phyloP scores from a whole-genome alignment of 179 eudicot genomes.

The Patellifolia procumbens region DNA sequence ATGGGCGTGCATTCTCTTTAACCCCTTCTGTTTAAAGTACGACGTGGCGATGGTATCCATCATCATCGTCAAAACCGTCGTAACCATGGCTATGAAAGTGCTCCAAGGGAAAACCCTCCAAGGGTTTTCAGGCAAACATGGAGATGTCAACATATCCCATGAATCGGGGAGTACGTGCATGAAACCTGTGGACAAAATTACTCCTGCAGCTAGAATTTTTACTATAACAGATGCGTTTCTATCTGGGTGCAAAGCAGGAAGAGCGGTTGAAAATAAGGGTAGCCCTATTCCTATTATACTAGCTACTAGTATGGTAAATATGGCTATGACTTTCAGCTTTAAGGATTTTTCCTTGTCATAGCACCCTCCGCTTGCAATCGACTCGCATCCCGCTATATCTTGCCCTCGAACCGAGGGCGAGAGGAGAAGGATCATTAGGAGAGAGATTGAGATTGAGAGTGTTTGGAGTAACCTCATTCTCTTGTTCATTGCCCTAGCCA shows the following conservation, averaged over 20 bases:
- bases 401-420: slow-evolving; percentile 1
- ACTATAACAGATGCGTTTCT: slow-evolving; percentile 39
- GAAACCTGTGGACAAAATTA: slow-evolving; percentile 69
- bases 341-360: slow-evolving; percentile 42
- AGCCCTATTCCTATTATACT: slow-evolving; percentile 60
- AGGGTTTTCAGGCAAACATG: slow-evolving; percentile 56
- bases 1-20: slow-evolving; percentile 17
- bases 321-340: slow-evolving; percentile 48
- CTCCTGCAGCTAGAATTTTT: slow-evolving; percentile 67
- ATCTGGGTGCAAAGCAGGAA: slow-evolving; percentile 54
- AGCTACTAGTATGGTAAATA: slow-evolving; percentile 48
- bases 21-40: slow-evolving; percentile 41
- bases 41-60: slow-evolving; percentile 61
- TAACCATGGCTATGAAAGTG: slow-evolving; percentile 58
- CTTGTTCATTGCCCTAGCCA: slow-evolving; percentile 10
- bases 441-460: slow-evolving; percentile 1
- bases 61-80: slow-evolving; percentile 57
- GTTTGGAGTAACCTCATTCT: slow-evolving; percentile 21
- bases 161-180: slow-evolving; percentile 80
- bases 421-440: slow-evolving; percentile 17
- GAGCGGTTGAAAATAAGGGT: slow-evolving; percentile 48
- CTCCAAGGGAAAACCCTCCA: slow-evolving; percentile 59
- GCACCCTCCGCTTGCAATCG: slow-evolving; percentile 37
- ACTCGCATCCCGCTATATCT: slow-evolving; percentile 24
- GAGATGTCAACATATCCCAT: slow-evolving; percentile 48